Percentiles rank a stretch among this genome's conserved stretches.
Conservation (phyloP, 306 rosid species). For the Abrus precatorius region DNA sequence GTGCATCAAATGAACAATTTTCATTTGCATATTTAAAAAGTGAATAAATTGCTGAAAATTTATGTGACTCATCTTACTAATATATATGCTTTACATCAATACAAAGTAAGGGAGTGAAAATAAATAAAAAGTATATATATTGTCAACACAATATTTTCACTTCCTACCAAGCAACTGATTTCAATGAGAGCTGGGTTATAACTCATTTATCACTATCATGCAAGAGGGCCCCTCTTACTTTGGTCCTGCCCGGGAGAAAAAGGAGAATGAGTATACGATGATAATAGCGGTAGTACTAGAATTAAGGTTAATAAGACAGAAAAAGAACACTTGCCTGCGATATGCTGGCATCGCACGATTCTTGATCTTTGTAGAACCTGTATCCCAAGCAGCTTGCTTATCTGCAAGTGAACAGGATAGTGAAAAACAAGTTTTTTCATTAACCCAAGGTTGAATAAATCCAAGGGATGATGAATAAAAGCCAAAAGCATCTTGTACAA, state of each 20-base stretch:
- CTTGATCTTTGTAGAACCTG: constrained; percentile 54
- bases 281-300: not conserved
- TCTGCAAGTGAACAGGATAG: constrained; percentile 47
- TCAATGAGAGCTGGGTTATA: constrained; percentile 8
- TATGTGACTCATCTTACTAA: not conserved
- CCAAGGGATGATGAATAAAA: constrained; percentile 27
- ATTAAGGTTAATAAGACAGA: not conserved
- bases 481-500: constrained; percentile 21
- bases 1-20: constrained; percentile 39
- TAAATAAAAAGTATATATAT: constrained; percentile 11
- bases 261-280: constrained; percentile 10
- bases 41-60: not conserved
- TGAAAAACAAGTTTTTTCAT: not conserved
- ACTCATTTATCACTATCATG: constrained; percentile 59
- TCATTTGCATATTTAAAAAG: constrained; percentile 35
- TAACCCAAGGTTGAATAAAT: not conserved
- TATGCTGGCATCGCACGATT: constrained; percentile 71
- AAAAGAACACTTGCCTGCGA: constrained; percentile 65
- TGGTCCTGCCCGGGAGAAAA: constrained; percentile 66
- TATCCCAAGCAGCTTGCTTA: constrained; percentile 57
- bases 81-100: constrained; percentile 18
- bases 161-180: constrained; percentile 20
- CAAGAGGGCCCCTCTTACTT: constrained; percentile 78
- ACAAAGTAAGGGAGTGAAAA: constrained; percentile 24
- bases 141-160: constrained; percentile 20